phyloP scores from a whole-genome alignment of 2,329 filamentous ascomycete genomes.

The Pseudopyricularia javanii region DNA sequence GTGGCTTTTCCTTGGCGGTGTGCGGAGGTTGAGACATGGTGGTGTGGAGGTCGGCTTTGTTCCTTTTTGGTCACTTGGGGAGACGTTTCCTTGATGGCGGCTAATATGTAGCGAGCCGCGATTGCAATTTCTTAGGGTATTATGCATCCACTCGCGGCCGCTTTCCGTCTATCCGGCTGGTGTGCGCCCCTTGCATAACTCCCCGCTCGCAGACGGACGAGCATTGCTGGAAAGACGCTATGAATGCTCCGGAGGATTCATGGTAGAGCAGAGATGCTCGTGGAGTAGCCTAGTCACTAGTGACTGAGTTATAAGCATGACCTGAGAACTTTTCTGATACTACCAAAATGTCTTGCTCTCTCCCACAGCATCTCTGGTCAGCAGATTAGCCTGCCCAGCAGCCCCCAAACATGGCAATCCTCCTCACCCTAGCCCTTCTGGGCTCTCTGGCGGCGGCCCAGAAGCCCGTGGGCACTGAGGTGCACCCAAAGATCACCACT shows the following conservation, averaged over 20 bases:
- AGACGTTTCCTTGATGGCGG: not conserved
- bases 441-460: conserved; percentile 2
- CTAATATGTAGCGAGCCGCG: not conserved
- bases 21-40: not conserved
- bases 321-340: too few relatives aligned
- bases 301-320: too few relatives aligned
- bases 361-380: not conserved
- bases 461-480: conserved; percentile 16
- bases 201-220: not conserved
- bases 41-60: not conserved
- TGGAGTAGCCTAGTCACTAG: too few relatives aligned
- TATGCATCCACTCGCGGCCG: not conserved
- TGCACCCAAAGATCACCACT: conserved; percentile 35
- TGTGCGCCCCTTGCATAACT: not conserved
- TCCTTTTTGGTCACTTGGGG: not conserved
- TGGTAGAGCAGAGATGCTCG: too few relatives aligned
- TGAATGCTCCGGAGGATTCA: too few relatives aligned
- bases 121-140: not conserved
- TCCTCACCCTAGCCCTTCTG: conserved; percentile 1
- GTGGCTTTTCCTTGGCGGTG: not conserved
- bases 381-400: not conserved
- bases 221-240: too few relatives aligned
- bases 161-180: not conserved
- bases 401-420: not conserved
- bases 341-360: not conserved